Conservation (phyloP, 495 filamentous ascomycete species). For the Oidiodendron maius region DNA sequence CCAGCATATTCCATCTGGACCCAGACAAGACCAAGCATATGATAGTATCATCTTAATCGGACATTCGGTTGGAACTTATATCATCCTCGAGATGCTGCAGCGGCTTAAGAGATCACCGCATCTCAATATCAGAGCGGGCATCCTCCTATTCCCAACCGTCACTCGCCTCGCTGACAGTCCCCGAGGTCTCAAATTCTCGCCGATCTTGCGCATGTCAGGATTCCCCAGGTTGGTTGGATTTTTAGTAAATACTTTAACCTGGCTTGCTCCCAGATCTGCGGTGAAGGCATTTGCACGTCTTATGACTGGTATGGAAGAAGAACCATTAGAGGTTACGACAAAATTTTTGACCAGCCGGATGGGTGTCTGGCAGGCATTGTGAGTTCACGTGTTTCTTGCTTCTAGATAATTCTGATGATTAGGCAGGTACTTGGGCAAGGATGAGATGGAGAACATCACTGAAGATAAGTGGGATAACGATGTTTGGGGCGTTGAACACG, state of each 20-base stretch:
- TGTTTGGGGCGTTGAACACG: constrained; percentile 64
- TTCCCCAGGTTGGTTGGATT: constrained; percentile 48
- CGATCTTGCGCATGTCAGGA: constrained; percentile 46
- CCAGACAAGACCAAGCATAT: constrained; percentile 19
- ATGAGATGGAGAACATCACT: constrained; percentile 75
- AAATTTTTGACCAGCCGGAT: constrained; percentile 55
- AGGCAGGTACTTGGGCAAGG: constrained; percentile 52
- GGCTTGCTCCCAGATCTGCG: constrained; percentile 20
- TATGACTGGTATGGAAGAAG: constrained; percentile 47
- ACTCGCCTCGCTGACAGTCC: constrained; percentile 64
- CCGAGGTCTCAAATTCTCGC: constrained; percentile 50
- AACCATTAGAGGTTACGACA: constrained; percentile 55
- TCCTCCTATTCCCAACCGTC: constrained; percentile 75
- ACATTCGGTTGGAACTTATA: constrained; percentile 77
- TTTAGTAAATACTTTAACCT: constrained; percentile 40
- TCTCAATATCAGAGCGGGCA: constrained; percentile 42
- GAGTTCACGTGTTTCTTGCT: constrained; percentile 29
- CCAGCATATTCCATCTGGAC: constrained; percentile 7
- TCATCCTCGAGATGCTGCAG: constrained; percentile 66
- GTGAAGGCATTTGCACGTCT: constrained; percentile 12
- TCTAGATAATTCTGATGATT: not conserved
- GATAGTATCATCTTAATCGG: constrained; percentile 69
- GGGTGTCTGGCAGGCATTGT: constrained; percentile 67
- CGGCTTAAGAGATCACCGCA: constrained; percentile 33
- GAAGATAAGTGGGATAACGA: constrained; percentile 74